These are phyloP conservation scores for Russula ochroleuca DNA, from an alignment of 768 basidiomycete species.

Conservation along the genomic window DNA sequence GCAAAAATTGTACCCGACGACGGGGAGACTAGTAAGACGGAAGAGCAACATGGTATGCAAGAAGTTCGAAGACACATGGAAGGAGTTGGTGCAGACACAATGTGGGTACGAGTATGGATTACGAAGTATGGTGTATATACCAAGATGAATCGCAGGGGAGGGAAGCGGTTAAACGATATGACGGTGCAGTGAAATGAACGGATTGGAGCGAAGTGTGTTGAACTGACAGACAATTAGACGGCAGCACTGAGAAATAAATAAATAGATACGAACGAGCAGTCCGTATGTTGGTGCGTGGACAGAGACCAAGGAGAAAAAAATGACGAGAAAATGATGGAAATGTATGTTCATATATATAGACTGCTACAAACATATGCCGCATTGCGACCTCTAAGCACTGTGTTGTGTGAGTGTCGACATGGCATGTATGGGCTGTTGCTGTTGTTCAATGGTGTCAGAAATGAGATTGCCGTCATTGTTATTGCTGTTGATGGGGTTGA, in stretches of 20 bases:
- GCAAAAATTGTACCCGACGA: constrained; percentile 32
- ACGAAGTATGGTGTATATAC: constrained; percentile 28
- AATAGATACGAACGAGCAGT: constrained; percentile 26
- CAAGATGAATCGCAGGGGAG: constrained; percentile 25
- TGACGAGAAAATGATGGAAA: constrained; percentile 24
- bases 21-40: constrained; percentile 31
- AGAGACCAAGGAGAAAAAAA: constrained; percentile 21
- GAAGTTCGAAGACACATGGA: constrained; percentile 29
- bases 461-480: constrained; percentile 27
- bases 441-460: constrained; percentile 29
- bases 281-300: constrained; percentile 26
- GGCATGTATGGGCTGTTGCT: constrained; percentile 26
- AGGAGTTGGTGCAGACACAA: constrained; percentile 27
- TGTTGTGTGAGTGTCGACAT: constrained; percentile 25
- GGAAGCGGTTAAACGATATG: constrained; percentile 25
- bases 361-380: constrained; percentile 28
- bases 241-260: constrained; percentile 24
- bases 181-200: constrained; percentile 22
- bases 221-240: constrained; percentile 26
- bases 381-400: constrained; percentile 26
- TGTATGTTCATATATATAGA: constrained; percentile 31
- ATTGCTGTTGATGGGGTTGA: constrained; percentile 27
- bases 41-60: constrained; percentile 34
- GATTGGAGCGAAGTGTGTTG: constrained; percentile 21
- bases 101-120: constrained; percentile 31